Conservation (phyloP, 2,329 filamentous ascomycete genomes). For the Ascochyta koolunga region DNA sequence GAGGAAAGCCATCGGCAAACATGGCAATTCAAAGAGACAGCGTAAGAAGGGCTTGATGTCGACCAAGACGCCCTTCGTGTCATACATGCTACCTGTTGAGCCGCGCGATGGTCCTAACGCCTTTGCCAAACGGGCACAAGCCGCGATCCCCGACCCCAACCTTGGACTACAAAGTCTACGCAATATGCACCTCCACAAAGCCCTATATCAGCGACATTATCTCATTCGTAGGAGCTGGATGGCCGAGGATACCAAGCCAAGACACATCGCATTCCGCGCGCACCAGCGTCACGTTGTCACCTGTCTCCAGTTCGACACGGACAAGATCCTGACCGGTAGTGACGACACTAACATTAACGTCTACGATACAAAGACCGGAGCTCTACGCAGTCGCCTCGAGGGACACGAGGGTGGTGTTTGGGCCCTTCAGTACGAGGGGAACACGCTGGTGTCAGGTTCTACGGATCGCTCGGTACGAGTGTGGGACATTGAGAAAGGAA, state of each 20-base stretch:
- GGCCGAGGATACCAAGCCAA: slow-evolving; percentile 77
- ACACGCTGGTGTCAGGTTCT: slow-evolving; percentile 92
- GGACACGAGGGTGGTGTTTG: slow-evolving; percentile 97
- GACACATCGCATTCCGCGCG: slow-evolving; percentile 93
- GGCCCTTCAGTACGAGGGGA: slow-evolving; percentile 95
- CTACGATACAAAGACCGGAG: slow-evolving; percentile 95
- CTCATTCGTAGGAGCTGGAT: slow-evolving; percentile 94
- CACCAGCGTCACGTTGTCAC: slow-evolving; percentile 97
- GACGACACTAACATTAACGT: slow-evolving; percentile 98
- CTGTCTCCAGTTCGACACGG: slow-evolving; percentile 94
- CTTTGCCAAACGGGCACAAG: slow-evolving; percentile 81
- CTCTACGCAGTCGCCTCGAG: slow-evolving; percentile 79
- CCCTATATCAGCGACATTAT: slow-evolving; percentile 89
- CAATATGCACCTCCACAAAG: slow-evolving; percentile 92
- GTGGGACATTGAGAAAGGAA: slow-evolving; percentile 94
- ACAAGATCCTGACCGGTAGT: slow-evolving; percentile 97
- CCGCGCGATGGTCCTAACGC: slow-evolving; percentile 82
- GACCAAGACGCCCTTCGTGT: slow-evolving; percentile 49
- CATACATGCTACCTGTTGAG: slow-evolving; percentile 56
- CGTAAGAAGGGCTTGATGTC: slow-evolving; percentile 61
- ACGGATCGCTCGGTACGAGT: slow-evolving; percentile 98
- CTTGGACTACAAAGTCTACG: slow-evolving; percentile 79
- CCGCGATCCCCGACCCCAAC: slow-evolving; percentile 80
- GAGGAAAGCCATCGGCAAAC: slow-evolving; percentile 47
- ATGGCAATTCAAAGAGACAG: slow-evolving; percentile 57